Conservation (phyloP, 331 rosid species). For the Arachis monticola region DNA sequence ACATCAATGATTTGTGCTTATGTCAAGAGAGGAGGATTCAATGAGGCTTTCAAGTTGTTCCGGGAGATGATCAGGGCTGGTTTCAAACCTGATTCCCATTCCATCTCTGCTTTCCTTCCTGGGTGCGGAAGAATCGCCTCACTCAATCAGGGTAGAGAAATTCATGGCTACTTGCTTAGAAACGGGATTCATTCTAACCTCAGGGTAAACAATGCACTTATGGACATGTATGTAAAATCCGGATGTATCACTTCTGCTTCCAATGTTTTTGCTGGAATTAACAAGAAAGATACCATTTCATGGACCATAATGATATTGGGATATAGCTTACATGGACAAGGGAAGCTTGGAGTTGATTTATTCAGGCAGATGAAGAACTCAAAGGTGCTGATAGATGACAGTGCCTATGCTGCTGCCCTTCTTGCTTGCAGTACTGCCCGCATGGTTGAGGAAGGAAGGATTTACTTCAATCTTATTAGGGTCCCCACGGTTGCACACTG, state of each 20-base stretch:
- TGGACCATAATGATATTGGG: conserved; percentile 73
- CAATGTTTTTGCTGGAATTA: conserved; percentile 52
- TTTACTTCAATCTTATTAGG: conserved; percentile 52
- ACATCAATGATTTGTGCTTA: conserved; percentile 55
- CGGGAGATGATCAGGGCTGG: conserved; percentile 60
- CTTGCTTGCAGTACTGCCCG: conserved; percentile 67
- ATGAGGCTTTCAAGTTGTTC: conserved; percentile 65
- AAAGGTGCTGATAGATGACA: conserved; percentile 45
- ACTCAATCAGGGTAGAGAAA: conserved; percentile 64
- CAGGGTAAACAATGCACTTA: conserved; percentile 61
- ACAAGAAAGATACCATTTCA: conserved; percentile 55
- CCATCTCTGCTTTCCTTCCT: conserved; percentile 67
- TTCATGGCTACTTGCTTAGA: conserved; percentile 71
- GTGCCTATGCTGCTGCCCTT: conserved; percentile 56
- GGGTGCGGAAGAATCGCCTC: conserved; percentile 73
- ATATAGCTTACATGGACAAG: conserved; percentile 70
- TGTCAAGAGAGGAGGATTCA: conserved; percentile 67
- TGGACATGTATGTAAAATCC: conserved; percentile 75
- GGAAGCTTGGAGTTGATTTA: conserved; percentile 56
- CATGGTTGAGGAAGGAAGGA: conserved; percentile 62
- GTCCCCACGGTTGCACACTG: conserved; percentile 46
- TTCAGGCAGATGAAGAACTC: conserved; percentile 49
- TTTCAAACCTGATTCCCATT: conserved; percentile 50
- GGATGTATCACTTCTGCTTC: conserved; percentile 59
- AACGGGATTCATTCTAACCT: conserved; percentile 49